phyloP scores from a whole-genome alignment of 306 rosid species.

The Prunus salicina region DNA sequence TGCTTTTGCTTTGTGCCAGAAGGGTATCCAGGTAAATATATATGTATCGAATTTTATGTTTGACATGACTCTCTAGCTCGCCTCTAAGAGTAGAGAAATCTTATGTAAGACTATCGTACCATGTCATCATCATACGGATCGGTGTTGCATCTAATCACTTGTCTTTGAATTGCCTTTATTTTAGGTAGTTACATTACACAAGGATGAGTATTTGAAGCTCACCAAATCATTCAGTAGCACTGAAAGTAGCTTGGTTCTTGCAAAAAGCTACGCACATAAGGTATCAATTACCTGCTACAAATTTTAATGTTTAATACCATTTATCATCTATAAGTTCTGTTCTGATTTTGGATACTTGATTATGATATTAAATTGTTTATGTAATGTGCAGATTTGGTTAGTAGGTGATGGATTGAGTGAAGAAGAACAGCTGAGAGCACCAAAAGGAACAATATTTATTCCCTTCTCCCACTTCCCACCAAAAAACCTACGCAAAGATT shows the following conservation, averaged over 20 bases:
- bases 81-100: background rate
- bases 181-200: slow-evolving; percentile 36
- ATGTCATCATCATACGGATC: background rate
- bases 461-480: slow-evolving; percentile 64
- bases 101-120: background rate
- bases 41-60: background rate
- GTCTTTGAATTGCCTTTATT: background rate
- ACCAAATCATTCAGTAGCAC: slow-evolving; percentile 14
- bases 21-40: slow-evolving; percentile 41
- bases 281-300: slow-evolving; percentile 13
- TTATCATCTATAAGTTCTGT: too few relatives aligned
- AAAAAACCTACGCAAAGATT: slow-evolving; percentile 54
- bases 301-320: background rate
- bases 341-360: background rate
- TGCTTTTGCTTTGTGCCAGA: slow-evolving; percentile 41
- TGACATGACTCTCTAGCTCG: background rate
- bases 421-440: slow-evolving; percentile 52
- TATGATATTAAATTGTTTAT: too few relatives aligned
- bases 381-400: slow-evolving; percentile 48
- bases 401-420: slow-evolving; percentile 45
- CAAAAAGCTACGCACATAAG: slow-evolving; percentile 35
- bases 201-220: slow-evolving; percentile 38
- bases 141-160: too few relatives aligned
- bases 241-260: slow-evolving; percentile 31
- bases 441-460: slow-evolving; percentile 59